Evolutionary conservation across 192 early-diverging fungal genomes (phyloP), one percentile per base, ranked within the genome.

Genomic region (Backusella tuberculispora): DNA sequence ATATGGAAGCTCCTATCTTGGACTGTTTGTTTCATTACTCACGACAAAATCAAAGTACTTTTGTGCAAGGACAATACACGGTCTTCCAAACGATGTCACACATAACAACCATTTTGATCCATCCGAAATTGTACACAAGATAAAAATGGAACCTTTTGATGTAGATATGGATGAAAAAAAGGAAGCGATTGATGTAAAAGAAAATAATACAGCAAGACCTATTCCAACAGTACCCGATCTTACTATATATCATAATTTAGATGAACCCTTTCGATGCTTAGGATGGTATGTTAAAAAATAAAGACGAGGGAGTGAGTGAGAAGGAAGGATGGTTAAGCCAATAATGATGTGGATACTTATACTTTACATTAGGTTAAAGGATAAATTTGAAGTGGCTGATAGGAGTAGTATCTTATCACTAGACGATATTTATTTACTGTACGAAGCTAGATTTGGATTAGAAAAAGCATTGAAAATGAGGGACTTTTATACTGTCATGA

Each of bases 201-300:
- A 34, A 34, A 34, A 26, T 10, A 24, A 60, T 19, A 24, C 21
- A 24, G 26, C 24, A 24, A 60, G 24, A 4, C 53, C 53, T 3
- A 60, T 60, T 60, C 73, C 74, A 15, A 45, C 26, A 15, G 53
- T 82, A 19, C 77, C 81, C 29, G 66, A 78, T 66, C 29, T 82
- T 6, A 76, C 64, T 13, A 63, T 50, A 6, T 82, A 82, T 60
- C 81, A 85, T 43, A 73, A 82, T n/a, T 77, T 87, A 29, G 78
- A 83, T 29, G 88, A 89, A 53, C 88, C 88, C 0, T 86, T 86
- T 72, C 81, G 88, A 17, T 84, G 85, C 50, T 66, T 88, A 37
- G 86, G 85, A 48, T 89, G 88, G 88, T 89, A 81, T 13, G n/a
- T 60, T 19, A 10, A 46, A 46, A 46, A 14, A 14, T 1, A 14